Evolutionary conservation across 2,329 filamentous ascomycete genomes (phyloP).

Genomic region (Microascus cirrosus): DNA sequence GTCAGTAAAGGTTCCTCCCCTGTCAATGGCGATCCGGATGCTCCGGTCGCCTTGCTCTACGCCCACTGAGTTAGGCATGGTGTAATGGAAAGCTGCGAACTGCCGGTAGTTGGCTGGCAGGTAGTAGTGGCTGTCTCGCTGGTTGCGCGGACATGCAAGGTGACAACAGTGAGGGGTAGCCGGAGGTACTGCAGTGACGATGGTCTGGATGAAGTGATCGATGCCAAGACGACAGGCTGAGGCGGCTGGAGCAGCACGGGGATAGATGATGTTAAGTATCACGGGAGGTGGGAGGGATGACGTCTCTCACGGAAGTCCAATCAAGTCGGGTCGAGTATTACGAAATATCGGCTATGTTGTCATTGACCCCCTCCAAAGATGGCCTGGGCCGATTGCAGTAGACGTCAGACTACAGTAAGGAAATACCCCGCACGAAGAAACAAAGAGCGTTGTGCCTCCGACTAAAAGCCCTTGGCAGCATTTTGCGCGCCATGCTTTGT

Average conservation of each 20-base stretch:
- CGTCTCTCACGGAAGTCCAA: too few species aligned
- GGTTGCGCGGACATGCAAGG: background rate
- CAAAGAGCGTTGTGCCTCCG: too few species aligned
- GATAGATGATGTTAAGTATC: too few species aligned
- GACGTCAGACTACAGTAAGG: too few species aligned
- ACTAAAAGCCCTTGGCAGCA: too few species aligned
- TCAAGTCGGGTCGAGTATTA: too few species aligned
- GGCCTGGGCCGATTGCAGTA: too few species aligned
- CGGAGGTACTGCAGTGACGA: background rate
- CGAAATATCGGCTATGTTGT: too few species aligned
- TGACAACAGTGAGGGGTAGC: background rate
- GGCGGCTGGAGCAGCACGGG: too few species aligned
- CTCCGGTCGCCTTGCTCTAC: conserved; percentile 24
- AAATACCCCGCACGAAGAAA: too few species aligned
- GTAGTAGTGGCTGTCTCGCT: background rate
- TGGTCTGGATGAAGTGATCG: background rate
- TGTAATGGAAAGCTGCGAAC: background rate
- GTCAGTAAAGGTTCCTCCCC: conserved; percentile 87
- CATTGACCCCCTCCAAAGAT: too few species aligned
- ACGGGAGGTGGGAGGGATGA: too few species aligned
- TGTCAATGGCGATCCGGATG: conserved; percentile 65
- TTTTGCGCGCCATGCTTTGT: background rate
- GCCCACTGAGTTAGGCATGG: background rate
- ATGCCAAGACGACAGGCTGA: background rate
- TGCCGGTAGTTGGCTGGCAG: background rate